Percentiles rank a stretch among this genome's conserved stretches.
These are phyloP conservation scores for Geosmithia morbida DNA, from an alignment of 2,329 filamentous ascomycete genomes.

Conservation along the genomic window DNA sequence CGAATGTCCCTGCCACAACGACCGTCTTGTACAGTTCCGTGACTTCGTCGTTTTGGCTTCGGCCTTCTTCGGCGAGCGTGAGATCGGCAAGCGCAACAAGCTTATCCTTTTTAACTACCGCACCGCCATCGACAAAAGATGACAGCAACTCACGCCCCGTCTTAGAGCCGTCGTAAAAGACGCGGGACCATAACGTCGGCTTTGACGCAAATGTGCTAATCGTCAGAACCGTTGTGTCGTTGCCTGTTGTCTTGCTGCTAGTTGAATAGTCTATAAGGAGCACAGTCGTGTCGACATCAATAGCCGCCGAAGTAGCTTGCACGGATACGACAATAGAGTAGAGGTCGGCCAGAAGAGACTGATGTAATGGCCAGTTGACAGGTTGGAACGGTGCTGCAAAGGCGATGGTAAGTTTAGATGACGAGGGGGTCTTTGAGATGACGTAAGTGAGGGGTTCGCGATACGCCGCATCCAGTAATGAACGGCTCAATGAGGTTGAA, in stretches of 20 bases:
- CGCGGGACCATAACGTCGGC: constrained; percentile 43
- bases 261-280: constrained; percentile 53
- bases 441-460: background rate
- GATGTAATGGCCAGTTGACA: constrained; percentile 16
- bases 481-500: background rate
- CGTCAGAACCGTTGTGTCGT: constrained; percentile 31
- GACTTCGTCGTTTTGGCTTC: background rate
- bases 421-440: background rate
- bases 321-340: constrained; percentile 66
- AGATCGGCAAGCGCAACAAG: constrained; percentile 26
- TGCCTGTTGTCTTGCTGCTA: constrained; percentile 20
- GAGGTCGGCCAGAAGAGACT: constrained; percentile 59
- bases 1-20: constrained; percentile 86
- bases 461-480: background rate
- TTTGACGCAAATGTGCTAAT: constrained; percentile 36
- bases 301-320: constrained; percentile 35
- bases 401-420: background rate
- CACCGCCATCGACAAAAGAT: constrained; percentile 25
- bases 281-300: constrained; percentile 52
- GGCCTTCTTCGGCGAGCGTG: background rate
- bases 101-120: constrained; percentile 29
- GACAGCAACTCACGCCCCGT: constrained; percentile 43
- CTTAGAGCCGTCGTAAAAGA: constrained; percentile 55
- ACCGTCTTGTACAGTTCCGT: constrained; percentile 26
- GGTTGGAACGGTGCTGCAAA: background rate